These are phyloP conservation scores for Cryoendolithus antarcticus DNA, from an alignment of 2,329 filamentous ascomycete genomes.

Conservation along the genomic window DNA sequence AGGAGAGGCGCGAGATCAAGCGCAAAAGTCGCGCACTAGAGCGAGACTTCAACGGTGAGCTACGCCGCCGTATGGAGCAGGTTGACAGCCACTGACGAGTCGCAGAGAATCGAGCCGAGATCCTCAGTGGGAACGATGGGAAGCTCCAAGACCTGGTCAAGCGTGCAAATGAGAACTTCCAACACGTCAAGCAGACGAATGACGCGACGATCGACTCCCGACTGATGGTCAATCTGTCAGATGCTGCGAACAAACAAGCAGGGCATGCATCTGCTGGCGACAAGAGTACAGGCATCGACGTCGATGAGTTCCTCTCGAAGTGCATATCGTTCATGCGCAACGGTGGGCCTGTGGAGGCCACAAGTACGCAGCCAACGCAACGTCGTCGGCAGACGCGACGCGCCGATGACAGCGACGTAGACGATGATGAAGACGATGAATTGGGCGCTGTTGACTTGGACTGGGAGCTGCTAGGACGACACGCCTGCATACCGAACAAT, in stretches of 20 bases:
- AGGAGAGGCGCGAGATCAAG: slow-evolving; percentile 60
- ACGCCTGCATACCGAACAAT: slow-evolving; percentile 62
- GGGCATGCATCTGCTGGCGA: slow-evolving; percentile 62
- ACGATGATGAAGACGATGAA: slow-evolving; percentile 53
- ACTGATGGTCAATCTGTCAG: slow-evolving; percentile 68
- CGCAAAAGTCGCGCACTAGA: slow-evolving; percentile 57
- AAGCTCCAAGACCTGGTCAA: slow-evolving; percentile 25
- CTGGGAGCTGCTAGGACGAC: slow-evolving; percentile 72
- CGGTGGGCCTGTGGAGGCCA: slow-evolving; percentile 42
- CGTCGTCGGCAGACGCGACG: slow-evolving; percentile 8
- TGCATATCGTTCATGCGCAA: slow-evolving; percentile 74
- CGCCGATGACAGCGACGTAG: slow-evolving; percentile 10
- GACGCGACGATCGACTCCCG: slow-evolving; percentile 86
- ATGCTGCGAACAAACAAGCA: slow-evolving; percentile 68
- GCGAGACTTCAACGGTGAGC: slow-evolving; percentile 45
- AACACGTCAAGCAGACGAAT: slow-evolving; percentile 65
- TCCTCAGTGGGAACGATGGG: slow-evolving; percentile 47
- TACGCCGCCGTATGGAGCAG: not conserved
- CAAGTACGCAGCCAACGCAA: slow-evolving; percentile 22
- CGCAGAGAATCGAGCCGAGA: slow-evolving; percentile 60
- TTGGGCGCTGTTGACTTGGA: slow-evolving; percentile 62
- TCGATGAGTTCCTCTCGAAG: slow-evolving; percentile 85
- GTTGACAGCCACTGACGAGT: no score
- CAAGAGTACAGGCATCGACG: slow-evolving; percentile 61
- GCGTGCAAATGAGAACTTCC: slow-evolving; percentile 44